Evolutionary conservation across 805 yeast genomes (phyloP).

Genomic region (Candida morakotiae): DNA sequence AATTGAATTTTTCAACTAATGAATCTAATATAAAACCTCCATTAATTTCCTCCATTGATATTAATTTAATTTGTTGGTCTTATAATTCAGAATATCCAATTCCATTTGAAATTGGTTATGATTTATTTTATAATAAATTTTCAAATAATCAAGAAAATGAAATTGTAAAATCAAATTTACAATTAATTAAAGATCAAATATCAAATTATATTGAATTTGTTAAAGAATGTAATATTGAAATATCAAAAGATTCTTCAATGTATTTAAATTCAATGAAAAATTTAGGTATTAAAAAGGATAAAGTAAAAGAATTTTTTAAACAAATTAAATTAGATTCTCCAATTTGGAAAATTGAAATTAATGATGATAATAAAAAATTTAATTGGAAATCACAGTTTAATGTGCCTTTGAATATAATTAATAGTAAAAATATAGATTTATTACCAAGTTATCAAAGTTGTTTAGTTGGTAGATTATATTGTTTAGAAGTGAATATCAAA

Average conservation of each 20-base stretch:
- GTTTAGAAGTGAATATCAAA: constrained; percentile 44
- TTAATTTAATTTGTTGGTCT: constrained; percentile 38
- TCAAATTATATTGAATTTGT: constrained; percentile 30
- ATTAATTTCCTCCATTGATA: constrained; percentile 26
- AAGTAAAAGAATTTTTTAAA: constrained; percentile 33
- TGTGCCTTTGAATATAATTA: constrained; percentile 38
- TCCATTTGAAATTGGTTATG: constrained; percentile 36
- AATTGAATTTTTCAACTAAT: constrained; percentile 22
- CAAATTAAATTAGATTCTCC: constrained; percentile 19
- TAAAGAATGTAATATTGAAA: constrained; percentile 26
- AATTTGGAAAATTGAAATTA: constrained; percentile 23
- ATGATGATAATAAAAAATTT: constrained; percentile 9
- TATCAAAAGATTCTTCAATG: constrained; percentile 30
- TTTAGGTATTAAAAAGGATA: constrained; percentile 37
- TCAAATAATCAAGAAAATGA: constrained; percentile 14
- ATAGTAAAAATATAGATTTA: constrained; percentile 46
- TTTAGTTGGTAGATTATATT: constrained; percentile 54
- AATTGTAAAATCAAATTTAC: constrained; percentile 31
- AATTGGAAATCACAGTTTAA: constrained; percentile 29
- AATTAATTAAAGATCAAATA: constrained; percentile 29
- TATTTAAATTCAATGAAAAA: constrained; percentile 36
- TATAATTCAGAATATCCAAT: constrained; percentile 38
- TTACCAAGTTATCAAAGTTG: constrained; percentile 65
- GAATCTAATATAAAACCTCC: constrained; percentile 28
- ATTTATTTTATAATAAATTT: constrained; percentile 35